These are phyloP conservation scores for Przewalskia tangutica DNA, from an alignment of 257 asterid species.

Conservation along the genomic window DNA sequence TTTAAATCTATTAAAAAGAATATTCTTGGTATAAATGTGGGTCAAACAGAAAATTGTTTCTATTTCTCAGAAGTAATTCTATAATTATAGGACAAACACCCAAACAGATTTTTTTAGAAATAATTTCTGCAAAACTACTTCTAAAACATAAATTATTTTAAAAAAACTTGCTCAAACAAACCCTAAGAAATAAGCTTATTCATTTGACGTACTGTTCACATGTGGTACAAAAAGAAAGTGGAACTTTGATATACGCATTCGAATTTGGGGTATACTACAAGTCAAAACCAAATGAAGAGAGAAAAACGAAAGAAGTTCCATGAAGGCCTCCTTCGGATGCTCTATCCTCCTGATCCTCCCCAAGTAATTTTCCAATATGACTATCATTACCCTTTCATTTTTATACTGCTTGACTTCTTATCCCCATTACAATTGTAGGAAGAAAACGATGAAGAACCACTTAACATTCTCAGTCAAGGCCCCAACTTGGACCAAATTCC, in stretches of 20 bases:
- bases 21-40: too few relatives aligned
- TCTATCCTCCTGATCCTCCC: conserved; percentile 75
- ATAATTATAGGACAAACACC: too few relatives aligned
- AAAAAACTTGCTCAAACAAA: too few relatives aligned
- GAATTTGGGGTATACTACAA: not conserved
- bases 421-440: conserved; percentile 7
- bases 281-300: conserved; percentile 16
- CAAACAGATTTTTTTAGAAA: too few relatives aligned
- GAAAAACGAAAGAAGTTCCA: conserved; percentile 49
- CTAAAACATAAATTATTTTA: too few relatives aligned
- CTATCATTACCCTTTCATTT: not conserved
- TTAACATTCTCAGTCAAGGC: not conserved
- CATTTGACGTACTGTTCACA: not conserved
- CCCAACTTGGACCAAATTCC: conserved; percentile 17
- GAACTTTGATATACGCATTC: not conserved
- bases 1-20: too few relatives aligned
- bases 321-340: conserved; percentile 48
- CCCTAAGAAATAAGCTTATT: not conserved
- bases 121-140: too few relatives aligned
- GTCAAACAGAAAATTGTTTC: too few relatives aligned
- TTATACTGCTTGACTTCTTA: not conserved
- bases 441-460: conserved; percentile 14
- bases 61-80: too few relatives aligned
- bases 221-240: not conserved
- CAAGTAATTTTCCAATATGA: conserved; percentile 8